phyloP scores from a whole-genome alignment of 352 stramenopile species.

The Phytophthora sp. region DNA sequence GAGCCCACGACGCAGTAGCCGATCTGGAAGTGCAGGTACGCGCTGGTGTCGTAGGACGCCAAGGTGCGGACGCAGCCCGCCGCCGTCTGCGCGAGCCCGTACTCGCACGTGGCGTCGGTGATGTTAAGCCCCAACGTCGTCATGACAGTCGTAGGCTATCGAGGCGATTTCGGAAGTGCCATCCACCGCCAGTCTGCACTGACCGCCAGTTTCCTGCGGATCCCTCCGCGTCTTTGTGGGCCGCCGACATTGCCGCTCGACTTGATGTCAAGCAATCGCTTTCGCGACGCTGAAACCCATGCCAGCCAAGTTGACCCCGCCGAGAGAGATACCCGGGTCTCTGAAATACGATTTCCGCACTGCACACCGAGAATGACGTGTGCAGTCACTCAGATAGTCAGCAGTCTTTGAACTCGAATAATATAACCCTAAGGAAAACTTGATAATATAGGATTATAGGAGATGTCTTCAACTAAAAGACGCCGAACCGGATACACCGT shows the following conservation, averaged over 20 bases:
- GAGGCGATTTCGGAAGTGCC: conserved; percentile 19
- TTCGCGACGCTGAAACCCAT: conserved; percentile 6
- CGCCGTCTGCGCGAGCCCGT: conserved; percentile 48
- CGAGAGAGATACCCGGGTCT: neutral
- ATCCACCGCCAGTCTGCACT: neutral
- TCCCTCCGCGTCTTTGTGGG: conserved; percentile 9
- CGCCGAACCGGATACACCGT: neutral
- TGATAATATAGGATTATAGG: conserved; percentile 4
- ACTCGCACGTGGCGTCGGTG: conserved; percentile 57
- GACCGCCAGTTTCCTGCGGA: conserved; percentile 14
- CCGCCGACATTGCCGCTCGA: neutral
- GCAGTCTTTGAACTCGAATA: neutral
- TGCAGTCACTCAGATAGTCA: neutral
- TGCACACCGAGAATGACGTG: neutral
- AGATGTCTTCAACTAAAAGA: conserved; percentile 6
- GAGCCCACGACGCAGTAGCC: conserved; percentile 50
- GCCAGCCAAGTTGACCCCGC: conserved; percentile 8
- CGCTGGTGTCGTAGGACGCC: conserved; percentile 34
- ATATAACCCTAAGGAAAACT: no score
- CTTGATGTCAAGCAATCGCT: conserved; percentile 16
- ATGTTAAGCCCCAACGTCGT: conserved; percentile 36
- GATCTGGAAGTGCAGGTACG: conserved; percentile 48
- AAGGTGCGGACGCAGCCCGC: conserved; percentile 49
- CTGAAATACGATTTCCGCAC: neutral
- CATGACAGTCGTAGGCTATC: conserved; percentile 7